A percentile compares a stretch with the other conserved stretches of the same genome.
Evolutionary conservation across 768 basidiomycete species (phyloP).

Genomic region (Leccinum subtestaceum): DNA sequence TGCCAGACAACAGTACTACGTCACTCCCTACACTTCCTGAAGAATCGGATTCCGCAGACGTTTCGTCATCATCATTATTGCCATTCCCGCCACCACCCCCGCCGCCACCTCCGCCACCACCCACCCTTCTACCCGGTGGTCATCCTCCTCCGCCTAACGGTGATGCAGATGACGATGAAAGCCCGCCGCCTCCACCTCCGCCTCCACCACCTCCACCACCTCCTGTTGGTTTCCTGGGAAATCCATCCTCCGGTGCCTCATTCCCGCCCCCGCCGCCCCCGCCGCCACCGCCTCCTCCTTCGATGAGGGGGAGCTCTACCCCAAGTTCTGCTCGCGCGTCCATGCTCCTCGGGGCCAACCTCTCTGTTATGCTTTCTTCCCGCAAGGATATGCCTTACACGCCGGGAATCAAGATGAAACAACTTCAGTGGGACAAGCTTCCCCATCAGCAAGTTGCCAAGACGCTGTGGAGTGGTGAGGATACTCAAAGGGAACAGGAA

Average conservation of each 20-base stretch:
- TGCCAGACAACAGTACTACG: conserved; percentile 37
- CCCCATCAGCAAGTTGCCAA: conserved; percentile 80
- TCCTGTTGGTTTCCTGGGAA: conserved; percentile 32
- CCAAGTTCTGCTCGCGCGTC: conserved; percentile 57
- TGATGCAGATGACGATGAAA: conserved; percentile 13
- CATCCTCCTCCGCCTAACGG: conserved; percentile 15
- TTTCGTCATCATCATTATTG: conserved; percentile 27
- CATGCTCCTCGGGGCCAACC: conserved; percentile 53
- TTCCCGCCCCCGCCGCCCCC: conserved; percentile 5
- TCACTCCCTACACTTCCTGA: conserved; percentile 40
- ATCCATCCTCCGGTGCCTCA: conserved; percentile 21
- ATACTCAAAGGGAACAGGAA: conserved; percentile 62
- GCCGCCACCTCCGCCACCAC: conserved; percentile 20
- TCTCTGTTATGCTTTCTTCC: conserved; percentile 52
- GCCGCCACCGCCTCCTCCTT: conserved; percentile 36
- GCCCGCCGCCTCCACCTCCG: conserved; percentile 31
- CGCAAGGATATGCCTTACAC: conserved; percentile 86
- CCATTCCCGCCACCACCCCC: conserved; percentile 25
- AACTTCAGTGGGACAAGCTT: conserved; percentile 98
- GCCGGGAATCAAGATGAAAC: conserved; percentile 92
- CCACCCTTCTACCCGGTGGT: conserved; percentile 9
- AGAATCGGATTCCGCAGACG: conserved; percentile 29
- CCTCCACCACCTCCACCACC: conserved; percentile 27
- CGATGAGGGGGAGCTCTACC: conserved; percentile 34
- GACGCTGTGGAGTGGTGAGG: conserved; percentile 83